phyloP scores from a whole-genome alignment of 306 rosid species.

The Lupinus albus region DNA sequence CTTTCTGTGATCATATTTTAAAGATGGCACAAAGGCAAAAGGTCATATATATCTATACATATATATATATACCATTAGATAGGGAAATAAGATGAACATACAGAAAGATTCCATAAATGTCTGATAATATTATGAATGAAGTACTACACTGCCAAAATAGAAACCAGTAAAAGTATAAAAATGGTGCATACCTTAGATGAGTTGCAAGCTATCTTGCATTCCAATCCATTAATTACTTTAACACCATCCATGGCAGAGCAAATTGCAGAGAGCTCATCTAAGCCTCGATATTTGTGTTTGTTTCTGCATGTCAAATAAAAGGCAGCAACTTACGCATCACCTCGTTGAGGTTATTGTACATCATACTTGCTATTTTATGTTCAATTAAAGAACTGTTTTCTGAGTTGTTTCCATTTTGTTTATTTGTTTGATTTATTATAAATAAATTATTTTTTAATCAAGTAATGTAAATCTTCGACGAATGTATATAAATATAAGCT shows the following conservation, averaged over 20 bases:
- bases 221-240: slow-evolving; percentile 79
- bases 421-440: no score
- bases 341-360: slow-evolving; percentile 18
- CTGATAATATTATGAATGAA: not conserved
- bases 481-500: not conserved
- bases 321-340: slow-evolving; percentile 34
- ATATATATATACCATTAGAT: not conserved
- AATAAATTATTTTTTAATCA: no score
- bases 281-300: slow-evolving; percentile 54
- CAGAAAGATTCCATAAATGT: not conserved
- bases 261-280: slow-evolving; percentile 70
- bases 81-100: not conserved
- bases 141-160: slow-evolving; percentile 18
- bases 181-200: slow-evolving; percentile 76
- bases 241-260: slow-evolving; percentile 76
- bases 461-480: not conserved
- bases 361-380: not conserved
- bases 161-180: slow-evolving; percentile 15
- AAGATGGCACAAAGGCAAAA: not conserved
- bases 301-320: slow-evolving; percentile 56
- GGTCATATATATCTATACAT: no score
- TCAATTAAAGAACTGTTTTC: not conserved
- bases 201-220: slow-evolving; percentile 93
- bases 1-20: not conserved
- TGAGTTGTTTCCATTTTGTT: not conserved